Evolutionary conservation across 106 monocot species (phyloP), one percentile per base, ranked within the genome.

Genomic region (Dioscorea zingiberensis): DNA sequence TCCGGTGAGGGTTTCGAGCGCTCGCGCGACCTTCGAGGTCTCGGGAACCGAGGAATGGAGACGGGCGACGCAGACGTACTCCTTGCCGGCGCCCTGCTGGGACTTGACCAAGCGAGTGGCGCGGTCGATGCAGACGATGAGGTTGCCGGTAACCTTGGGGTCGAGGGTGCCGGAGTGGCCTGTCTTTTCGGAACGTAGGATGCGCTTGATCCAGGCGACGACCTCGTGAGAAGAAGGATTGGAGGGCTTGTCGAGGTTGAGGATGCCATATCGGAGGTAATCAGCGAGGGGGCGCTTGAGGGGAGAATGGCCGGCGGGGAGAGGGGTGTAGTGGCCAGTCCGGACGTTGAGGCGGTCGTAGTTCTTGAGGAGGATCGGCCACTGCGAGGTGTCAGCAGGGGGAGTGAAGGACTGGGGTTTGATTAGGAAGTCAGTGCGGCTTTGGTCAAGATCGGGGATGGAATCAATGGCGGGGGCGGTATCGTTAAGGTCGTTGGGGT

Each of bases 61-160:
- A 15, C 90, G 73, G 17, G 90, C 90, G 14, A 90, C 69, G 70
- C 94, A 94, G 44, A 94, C 94, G 64, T 94, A 94, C 82, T 94
- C 94, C 87, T 94, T 94, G 29, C 94, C 90, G 0, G 94, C 94
- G 22, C 94, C 94, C 68, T 94, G 94, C 87, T 94, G 94, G 7
- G 94, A 94, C 63, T 94, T 94, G 21, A 94, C 94, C 17, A 94
- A 78, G 51, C 94, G 78, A n/a, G 94, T 94, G 49, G 94, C 94
- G 23, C 90, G 90, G 48, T 94, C 94, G 24, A 94, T 73, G 75
- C 94, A 94, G 65, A 94, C 94, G 27, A 94, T 90, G 27, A 94
- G 78, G 67, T 94, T 94, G 9, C 94, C 90, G n/a, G 94, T 94
- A 47, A 94, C 94, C 65, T 94, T 94, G 64, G 94, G 94, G 25